phyloP scores from a whole-genome alignment of 345 rosid species.

The Gossypioides kirkii region DNA sequence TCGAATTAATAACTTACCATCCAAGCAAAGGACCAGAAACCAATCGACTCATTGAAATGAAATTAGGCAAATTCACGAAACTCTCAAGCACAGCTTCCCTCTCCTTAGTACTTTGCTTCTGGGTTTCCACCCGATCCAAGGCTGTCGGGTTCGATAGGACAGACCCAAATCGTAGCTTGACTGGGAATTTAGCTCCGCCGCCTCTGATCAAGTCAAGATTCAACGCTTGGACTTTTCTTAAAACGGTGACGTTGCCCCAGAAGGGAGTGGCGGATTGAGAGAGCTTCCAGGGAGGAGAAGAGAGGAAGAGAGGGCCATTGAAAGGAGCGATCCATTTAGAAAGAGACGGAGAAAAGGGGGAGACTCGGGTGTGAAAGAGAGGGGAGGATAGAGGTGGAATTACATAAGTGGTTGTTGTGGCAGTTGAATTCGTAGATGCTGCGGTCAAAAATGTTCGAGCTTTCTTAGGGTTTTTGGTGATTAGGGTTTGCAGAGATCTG shows the following conservation, averaged over 20 bases:
- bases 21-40: conserved; percentile 86
- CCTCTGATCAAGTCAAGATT: conserved; percentile 42
- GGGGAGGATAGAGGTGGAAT: conserved; percentile 33
- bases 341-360: conserved; percentile 32
- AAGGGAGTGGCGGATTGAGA: conserved; percentile 77
- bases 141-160: conserved; percentile 15
- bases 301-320: conserved; percentile 71
- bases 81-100: conserved; percentile 35
- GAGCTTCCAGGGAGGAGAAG: conserved; percentile 86
- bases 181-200: conserved; percentile 26
- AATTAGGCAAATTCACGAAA: conserved; percentile 74
- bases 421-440: conserved; percentile 8
- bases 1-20: conserved; percentile 42
- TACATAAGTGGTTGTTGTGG: conserved; percentile 4
- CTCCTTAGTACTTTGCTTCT: conserved; percentile 21
- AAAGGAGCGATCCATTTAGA: conserved; percentile 69
- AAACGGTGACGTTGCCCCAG: conserved; percentile 43
- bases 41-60: conserved; percentile 65
- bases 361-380: conserved; percentile 21
- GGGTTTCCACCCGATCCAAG: conserved; percentile 17
- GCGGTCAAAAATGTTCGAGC: conserved; percentile 43
- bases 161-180: conserved; percentile 25
- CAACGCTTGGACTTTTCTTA: conserved; percentile 52
- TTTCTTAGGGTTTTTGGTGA: conserved; percentile 20
- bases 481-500: conserved; percentile 40